phyloP scores from a whole-genome alignment of 1,139 yeast species.

The Hansenula anomala region DNA sequence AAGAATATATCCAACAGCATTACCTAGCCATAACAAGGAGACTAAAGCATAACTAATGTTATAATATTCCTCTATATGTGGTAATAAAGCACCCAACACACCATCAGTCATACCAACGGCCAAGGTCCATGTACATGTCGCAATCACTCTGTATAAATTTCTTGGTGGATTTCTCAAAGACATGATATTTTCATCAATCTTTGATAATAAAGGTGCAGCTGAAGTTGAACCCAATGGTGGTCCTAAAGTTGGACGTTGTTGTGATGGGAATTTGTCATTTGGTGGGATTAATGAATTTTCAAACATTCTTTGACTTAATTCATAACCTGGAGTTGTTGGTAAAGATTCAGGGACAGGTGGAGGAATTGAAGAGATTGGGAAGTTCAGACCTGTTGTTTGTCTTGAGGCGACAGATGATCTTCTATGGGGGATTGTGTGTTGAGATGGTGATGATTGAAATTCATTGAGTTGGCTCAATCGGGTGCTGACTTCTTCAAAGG shows the following conservation, averaged over 20 bases:
- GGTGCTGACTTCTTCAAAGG: neutral
- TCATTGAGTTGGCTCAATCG: neutral
- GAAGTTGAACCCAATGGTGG: neutral
- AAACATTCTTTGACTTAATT: constrained; percentile 14
- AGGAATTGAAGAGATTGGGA: constrained; percentile 12
- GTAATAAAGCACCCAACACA: constrained; percentile 41
- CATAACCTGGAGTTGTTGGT: constrained; percentile 31
- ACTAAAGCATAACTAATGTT: constrained; percentile 37
- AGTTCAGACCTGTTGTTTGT: constrained; percentile 7
- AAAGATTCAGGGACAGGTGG: constrained; percentile 29
- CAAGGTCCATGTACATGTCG: constrained; percentile 39
- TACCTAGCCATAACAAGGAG: constrained; percentile 40
- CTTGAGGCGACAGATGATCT: constrained; percentile 6
- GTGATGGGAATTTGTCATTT: constrained; percentile 1
- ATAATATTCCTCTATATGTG: constrained; percentile 36
- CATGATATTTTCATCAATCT: neutral
- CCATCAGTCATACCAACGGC: constrained; percentile 34
- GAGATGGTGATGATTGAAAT: neutral
- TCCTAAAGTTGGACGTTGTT: constrained; percentile 9
- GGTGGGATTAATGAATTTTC: constrained; percentile 4
- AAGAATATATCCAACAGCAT: constrained; percentile 36
- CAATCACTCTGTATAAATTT: constrained; percentile 37
- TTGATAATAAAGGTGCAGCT: neutral
- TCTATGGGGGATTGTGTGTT: constrained; percentile 7
- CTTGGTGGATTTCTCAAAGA: constrained; percentile 27